These are phyloP conservation scores for Aspergillus candidus DNA, from an alignment of 2,329 filamentous ascomycete species.

Conservation along the genomic window DNA sequence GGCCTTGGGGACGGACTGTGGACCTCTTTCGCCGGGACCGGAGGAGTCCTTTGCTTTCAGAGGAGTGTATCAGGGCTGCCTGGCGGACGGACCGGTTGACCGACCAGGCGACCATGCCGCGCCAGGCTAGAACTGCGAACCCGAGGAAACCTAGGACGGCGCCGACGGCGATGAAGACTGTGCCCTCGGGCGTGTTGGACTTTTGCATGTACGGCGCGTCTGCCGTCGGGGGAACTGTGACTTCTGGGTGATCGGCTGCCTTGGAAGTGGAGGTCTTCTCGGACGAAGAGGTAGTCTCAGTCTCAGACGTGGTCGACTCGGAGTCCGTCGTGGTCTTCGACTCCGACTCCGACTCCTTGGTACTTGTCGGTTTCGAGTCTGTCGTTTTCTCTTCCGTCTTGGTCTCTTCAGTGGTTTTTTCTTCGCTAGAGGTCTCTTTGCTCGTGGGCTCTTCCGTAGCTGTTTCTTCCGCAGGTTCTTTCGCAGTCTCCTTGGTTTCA, in stretches of 20 bases:
- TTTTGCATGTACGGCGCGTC: constrained; percentile 89
- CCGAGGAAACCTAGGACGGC: constrained; percentile 79
- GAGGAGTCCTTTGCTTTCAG: constrained; percentile 64
- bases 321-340: constrained; percentile 19
- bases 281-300: constrained; percentile 16
- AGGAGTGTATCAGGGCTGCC: constrained; percentile 69
- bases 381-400: constrained; percentile 22
- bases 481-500: neutral
- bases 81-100: constrained; percentile 86
- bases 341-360: constrained; percentile 16
- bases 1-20: constrained; percentile 14
- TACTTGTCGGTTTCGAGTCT: constrained; percentile 14
- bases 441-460: constrained; percentile 12
- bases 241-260: constrained; percentile 55
- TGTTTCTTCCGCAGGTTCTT: constrained; percentile 5
- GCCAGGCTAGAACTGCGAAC: constrained; percentile 79
- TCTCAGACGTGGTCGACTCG: constrained; percentile 14
- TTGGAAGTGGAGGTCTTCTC: constrained; percentile 41
- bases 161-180: constrained; percentile 92
- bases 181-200: constrained; percentile 79
- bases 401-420: constrained; percentile 15
- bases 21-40: constrained; percentile 37
- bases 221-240: constrained; percentile 73
- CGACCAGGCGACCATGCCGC: constrained; percentile 78
- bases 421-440: constrained; percentile 12